Percentiles rank a stretch among this genome's conserved stretches.
These are phyloP conservation scores for Tolypocladium amazonense DNA, from an alignment of 2,329 filamentous ascomycete genomes.

Conservation along the genomic window DNA sequence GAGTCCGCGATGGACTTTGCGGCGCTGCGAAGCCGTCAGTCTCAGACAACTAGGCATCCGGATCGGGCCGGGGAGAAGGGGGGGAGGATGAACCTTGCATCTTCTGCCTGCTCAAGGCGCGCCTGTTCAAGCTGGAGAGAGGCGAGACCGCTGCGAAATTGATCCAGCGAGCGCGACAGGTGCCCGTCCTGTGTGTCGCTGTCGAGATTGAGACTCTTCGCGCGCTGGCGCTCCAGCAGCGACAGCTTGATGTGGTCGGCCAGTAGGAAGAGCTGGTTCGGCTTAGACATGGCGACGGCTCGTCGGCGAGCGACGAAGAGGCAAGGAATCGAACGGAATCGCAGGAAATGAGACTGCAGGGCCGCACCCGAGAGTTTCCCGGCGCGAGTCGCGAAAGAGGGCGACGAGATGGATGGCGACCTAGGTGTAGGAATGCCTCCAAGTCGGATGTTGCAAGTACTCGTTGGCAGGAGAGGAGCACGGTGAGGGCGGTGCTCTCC, in stretches of 20 bases:
- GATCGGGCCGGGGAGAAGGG: neutral
- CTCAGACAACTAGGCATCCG: neutral
- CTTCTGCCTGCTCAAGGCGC: slow-evolving; percentile 52
- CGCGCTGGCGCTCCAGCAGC: slow-evolving; percentile 81
- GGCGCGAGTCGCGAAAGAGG: neutral
- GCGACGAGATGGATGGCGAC: neutral
- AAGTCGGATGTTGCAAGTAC: neutral
- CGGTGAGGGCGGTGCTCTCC: no score
- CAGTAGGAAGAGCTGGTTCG: slow-evolving; percentile 77
- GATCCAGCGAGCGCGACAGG: slow-evolving; percentile 79
- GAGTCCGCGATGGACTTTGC: slow-evolving; percentile 47
- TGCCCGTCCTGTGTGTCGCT: slow-evolving; percentile 77
- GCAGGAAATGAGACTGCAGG: neutral
- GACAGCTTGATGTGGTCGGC: slow-evolving; percentile 97
- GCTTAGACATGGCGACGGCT: slow-evolving; percentile 28
- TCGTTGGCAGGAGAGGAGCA: neutral
- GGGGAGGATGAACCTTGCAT: slow-evolving; percentile 40
- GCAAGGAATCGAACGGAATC: neutral
- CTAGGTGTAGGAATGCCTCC: neutral
- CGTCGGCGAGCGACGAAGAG: neutral
- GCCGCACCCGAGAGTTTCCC: neutral
- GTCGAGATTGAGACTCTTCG: slow-evolving; percentile 68
- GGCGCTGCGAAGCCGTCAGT: slow-evolving; percentile 23
- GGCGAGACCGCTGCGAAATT: slow-evolving; percentile 71
- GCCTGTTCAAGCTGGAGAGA: slow-evolving; percentile 53